These are phyloP conservation scores for Lactarius deliciosus DNA, from an alignment of 768 basidiomycete genomes.

Conservation along the genomic window DNA sequence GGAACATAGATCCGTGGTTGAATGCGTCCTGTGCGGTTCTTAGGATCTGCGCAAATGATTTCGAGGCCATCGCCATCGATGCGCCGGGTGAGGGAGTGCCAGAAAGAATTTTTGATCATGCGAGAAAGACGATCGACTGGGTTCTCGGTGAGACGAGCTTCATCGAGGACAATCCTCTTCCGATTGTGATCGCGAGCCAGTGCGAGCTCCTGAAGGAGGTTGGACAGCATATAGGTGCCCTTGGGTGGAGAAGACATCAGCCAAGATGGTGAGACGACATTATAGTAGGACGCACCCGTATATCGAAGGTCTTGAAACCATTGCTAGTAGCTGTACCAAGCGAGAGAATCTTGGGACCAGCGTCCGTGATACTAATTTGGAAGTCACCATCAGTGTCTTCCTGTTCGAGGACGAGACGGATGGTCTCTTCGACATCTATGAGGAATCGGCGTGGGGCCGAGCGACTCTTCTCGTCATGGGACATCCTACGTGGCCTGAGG, in stretches of 20 bases:
- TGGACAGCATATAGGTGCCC: constrained; percentile 99
- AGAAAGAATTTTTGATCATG: constrained; percentile 98
- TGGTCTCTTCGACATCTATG: constrained; percentile 97
- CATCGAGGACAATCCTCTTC: constrained; percentile 97
- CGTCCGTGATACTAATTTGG: constrained; percentile 94
- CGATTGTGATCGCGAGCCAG: constrained; percentile 92
- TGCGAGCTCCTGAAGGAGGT: constrained; percentile 97
- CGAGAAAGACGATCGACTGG: constrained; percentile 94
- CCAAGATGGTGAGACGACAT: constrained; percentile 14
- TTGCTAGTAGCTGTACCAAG: constrained; percentile 97
- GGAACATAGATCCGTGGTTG: constrained; percentile 96
- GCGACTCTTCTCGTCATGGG: constrained; percentile 84
- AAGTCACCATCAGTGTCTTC: constrained; percentile 98
- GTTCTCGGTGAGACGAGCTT: constrained; percentile 95
- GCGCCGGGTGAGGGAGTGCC: constrained; percentile 94
- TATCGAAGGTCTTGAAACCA: constrained; percentile 97
- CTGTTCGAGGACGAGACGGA: constrained; percentile 93
- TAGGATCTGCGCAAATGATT: constrained; percentile 96
- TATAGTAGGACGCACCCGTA: constrained; percentile 59
- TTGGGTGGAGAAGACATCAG: constrained; percentile 36
- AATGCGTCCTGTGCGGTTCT: constrained; percentile 88
- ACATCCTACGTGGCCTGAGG: constrained; percentile 72
- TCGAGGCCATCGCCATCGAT: constrained; percentile 98
- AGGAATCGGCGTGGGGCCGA: constrained; percentile 85
- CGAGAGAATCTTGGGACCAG: constrained; percentile 94